phyloP scores from a whole-genome alignment of 192 early-diverging fungal genomes.

The Oehlia diaphana region DNA sequence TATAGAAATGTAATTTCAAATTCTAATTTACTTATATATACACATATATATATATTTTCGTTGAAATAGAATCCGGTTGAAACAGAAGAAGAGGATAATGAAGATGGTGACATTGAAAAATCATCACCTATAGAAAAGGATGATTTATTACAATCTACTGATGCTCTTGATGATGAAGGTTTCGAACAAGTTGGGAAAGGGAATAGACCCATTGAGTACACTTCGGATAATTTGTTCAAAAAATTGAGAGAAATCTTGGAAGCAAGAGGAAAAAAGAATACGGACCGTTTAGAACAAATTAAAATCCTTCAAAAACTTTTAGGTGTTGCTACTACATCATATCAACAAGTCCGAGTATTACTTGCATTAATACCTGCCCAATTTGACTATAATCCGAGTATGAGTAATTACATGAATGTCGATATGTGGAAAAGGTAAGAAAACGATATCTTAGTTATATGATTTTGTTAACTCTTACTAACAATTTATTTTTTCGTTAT shows the following conservation, averaged over 20 bases:
- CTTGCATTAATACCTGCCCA: conserved; percentile 84
- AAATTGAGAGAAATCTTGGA: conserved; percentile 74
- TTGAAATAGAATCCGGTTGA: conserved; percentile 41
- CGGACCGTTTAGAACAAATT: conserved; percentile 80
- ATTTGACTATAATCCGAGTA: conserved; percentile 77
- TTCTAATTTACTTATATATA: neutral
- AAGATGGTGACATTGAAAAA: conserved; percentile 35
- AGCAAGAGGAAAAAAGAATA: conserved; percentile 94
- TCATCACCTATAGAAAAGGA: conserved; percentile 24
- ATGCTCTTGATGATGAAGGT: conserved; percentile 69
- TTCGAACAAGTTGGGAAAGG: conserved; percentile 71
- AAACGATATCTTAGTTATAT: neutral
- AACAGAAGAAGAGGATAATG: conserved; percentile 48
- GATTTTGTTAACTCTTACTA: neutral
- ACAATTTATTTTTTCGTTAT: neutral
- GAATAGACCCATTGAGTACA: conserved; percentile 64
- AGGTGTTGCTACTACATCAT: conserved; percentile 61
- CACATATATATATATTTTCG: neutral
- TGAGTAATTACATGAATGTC: conserved; percentile 69
- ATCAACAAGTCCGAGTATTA: conserved; percentile 82
- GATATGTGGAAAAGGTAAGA: conserved; percentile 77
- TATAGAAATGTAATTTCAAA: neutral
- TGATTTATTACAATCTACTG: conserved; percentile 42
- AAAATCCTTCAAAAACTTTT: conserved; percentile 66
- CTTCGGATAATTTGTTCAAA: conserved; percentile 79